phyloP scores from a whole-genome alignment of 176 grass and related monocot genomes.

The Stipa capillata region DNA sequence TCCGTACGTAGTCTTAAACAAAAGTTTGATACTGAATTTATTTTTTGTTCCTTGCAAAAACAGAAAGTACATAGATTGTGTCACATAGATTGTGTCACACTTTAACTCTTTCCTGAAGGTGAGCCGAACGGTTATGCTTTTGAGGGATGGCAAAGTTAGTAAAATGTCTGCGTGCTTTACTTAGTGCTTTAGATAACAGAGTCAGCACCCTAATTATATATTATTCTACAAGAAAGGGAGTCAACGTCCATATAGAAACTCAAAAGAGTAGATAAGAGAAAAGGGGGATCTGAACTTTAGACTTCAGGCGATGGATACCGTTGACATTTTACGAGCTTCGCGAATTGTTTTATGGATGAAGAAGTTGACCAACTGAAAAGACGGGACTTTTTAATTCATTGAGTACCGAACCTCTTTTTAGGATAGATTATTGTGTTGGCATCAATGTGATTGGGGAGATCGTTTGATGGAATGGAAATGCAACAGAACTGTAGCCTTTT shows the following conservation, averaged over 20 bases:
- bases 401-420: not conserved
- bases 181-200: constrained; percentile 3
- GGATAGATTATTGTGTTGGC: not conserved
- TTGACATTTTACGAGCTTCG: not conserved
- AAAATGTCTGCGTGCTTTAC: constrained; percentile 13
- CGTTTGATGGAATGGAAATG: not conserved
- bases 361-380: constrained; percentile 22
- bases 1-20: no score
- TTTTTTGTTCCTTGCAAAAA: not conserved
- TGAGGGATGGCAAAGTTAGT: not conserved
- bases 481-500: not conserved
- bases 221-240: not conserved
- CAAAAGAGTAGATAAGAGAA: not conserved
- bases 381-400: not conserved
- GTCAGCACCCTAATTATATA: not conserved
- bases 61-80: no score
- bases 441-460: not conserved
- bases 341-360: not conserved
- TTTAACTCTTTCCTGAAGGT: not conserved
- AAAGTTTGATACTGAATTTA: not conserved
- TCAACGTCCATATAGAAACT: constrained; percentile 17
- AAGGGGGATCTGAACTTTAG: not conserved
- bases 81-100: not conserved
- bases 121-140: not conserved
- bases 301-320: not conserved